Percentiles rank a stretch among this genome's conserved stretches.
phyloP scores from a whole-genome alignment of 2,329 filamentous ascomycete species.

The Achaetomium macrosporum region DNA sequence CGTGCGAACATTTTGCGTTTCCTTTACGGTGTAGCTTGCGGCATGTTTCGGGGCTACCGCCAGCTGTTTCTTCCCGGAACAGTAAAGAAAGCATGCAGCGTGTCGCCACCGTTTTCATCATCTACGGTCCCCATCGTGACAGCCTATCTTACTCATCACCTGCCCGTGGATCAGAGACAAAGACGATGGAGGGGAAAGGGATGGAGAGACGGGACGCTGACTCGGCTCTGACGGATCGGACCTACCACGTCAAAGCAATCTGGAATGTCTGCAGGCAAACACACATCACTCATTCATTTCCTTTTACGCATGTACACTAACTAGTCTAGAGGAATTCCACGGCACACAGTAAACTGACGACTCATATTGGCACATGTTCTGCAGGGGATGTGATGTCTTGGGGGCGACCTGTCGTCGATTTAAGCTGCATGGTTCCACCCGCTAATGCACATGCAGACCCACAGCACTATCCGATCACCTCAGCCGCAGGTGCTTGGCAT shows the following conservation, averaged over 20 bases:
- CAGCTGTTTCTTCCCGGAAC: not conserved
- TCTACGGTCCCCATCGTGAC: not conserved
- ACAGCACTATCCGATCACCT: not conserved
- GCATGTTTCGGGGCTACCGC: not conserved
- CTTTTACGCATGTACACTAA: not conserved
- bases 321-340: not conserved
- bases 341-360: not conserved
- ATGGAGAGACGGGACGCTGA: not conserved
- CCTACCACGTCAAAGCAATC: no score
- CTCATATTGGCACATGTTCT: not conserved
- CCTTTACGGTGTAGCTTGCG: not conserved
- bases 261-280: no score
- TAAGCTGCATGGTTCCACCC: conserved; percentile 11
- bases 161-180: not conserved
- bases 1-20: not conserved
- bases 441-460: conserved; percentile 10
- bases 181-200: not conserved
- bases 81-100: not conserved
- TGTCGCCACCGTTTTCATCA: not conserved
- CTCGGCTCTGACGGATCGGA: no score
- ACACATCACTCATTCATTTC: no score
- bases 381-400: not conserved
- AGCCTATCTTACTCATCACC: not conserved
- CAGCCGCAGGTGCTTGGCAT: not conserved
- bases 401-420: conserved; percentile 17